Percentiles rank a stretch among this genome's conserved stretches.
phyloP scores from a whole-genome alignment of 192 early-diverging fungal species.

The Gonapodya prolifera region DNA sequence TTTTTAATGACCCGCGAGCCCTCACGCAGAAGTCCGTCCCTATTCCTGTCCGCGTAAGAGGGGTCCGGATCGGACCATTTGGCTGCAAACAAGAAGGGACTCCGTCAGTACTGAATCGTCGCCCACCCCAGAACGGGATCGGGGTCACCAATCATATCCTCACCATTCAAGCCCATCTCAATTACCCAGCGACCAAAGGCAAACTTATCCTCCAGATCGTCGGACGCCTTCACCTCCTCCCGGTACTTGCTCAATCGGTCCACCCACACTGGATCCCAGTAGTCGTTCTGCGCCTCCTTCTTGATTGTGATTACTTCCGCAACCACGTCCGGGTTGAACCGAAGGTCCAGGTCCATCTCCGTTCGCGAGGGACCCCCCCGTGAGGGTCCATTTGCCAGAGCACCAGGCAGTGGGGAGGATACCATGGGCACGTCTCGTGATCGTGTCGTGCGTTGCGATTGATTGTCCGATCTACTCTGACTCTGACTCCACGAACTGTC shows the following conservation, averaged over 20 bases:
- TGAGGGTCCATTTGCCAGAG: background rate
- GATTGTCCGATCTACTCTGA: no score
- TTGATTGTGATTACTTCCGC: background rate
- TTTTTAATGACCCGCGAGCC: slow-evolving; percentile 19
- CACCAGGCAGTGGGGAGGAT: background rate
- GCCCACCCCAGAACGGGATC: background rate
- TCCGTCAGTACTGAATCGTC: background rate
- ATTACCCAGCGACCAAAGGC: slow-evolving; percentile 82
- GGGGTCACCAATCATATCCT: slow-evolving; percentile 8
- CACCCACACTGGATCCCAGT: background rate
- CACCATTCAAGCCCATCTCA: slow-evolving; percentile 57
- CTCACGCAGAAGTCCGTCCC: slow-evolving; percentile 32
- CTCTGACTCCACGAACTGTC: no score
- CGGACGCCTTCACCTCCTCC: slow-evolving; percentile 62
- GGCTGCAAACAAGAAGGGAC: slow-evolving; percentile 12
- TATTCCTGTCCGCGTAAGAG: background rate
- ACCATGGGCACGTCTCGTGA: background rate
- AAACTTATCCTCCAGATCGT: slow-evolving; percentile 65
- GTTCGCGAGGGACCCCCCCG: background rate
- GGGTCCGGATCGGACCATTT: slow-evolving; percentile 40
- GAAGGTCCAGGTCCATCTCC: background rate
- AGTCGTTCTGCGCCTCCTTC: background rate
- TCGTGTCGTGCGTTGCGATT: background rate
- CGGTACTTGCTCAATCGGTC: slow-evolving; percentile 37
- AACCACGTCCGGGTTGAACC: background rate